Evolutionary conservation across 1,284 basidiomycete species (phyloP).

Genomic region (Cryptococcus sp.): DNA sequence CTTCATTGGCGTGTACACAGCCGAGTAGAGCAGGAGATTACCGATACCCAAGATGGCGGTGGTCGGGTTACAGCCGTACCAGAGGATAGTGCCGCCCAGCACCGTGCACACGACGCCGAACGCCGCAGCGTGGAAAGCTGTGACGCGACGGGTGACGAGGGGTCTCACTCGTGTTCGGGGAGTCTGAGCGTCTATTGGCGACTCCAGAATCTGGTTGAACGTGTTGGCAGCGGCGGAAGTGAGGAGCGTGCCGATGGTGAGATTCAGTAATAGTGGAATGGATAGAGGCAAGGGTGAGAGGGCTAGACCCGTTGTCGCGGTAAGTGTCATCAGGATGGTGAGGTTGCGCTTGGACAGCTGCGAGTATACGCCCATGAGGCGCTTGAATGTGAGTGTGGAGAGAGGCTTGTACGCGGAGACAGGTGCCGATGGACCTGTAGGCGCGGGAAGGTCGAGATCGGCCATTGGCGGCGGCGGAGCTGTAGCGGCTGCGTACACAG

Average conservation of each 20-base stretch:
- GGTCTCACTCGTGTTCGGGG: constrained; percentile 84
- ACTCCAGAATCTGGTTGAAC: constrained; percentile 92
- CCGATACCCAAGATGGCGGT: constrained; percentile 80
- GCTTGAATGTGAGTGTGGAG: constrained; percentile 59
- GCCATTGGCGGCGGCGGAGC: constrained; percentile 32
- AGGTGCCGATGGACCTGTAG: constrained; percentile 39
- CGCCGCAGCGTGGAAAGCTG: constrained; percentile 76
- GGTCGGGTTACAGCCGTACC: constrained; percentile 82
- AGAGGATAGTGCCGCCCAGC: constrained; percentile 75
- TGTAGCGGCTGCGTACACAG: constrained; percentile 41
- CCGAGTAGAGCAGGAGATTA: constrained; percentile 89
- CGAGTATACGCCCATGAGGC: constrained; percentile 69
- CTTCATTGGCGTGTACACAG: constrained; percentile 91
- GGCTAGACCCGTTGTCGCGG: constrained; percentile 90
- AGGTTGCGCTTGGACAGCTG: constrained; percentile 87
- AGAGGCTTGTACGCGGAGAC: constrained; percentile 50
- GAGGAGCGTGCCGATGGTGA: constrained; percentile 84
- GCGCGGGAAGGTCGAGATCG: constrained; percentile 37
- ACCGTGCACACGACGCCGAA: constrained; percentile 77
- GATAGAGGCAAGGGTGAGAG: constrained; percentile 83
- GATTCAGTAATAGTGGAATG: constrained; percentile 78
- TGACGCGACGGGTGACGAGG: constrained; percentile 80
- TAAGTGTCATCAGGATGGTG: constrained; percentile 84
- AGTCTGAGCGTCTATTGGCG: constrained; percentile 97
- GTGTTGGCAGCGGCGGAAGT: constrained; percentile 93